A percentile compares a stretch with the other conserved stretches of the same genome.
These are phyloP conservation scores for Cladosporium sp. DNA, from an alignment of 2,329 filamentous ascomycete genomes.

Conservation along the genomic window DNA sequence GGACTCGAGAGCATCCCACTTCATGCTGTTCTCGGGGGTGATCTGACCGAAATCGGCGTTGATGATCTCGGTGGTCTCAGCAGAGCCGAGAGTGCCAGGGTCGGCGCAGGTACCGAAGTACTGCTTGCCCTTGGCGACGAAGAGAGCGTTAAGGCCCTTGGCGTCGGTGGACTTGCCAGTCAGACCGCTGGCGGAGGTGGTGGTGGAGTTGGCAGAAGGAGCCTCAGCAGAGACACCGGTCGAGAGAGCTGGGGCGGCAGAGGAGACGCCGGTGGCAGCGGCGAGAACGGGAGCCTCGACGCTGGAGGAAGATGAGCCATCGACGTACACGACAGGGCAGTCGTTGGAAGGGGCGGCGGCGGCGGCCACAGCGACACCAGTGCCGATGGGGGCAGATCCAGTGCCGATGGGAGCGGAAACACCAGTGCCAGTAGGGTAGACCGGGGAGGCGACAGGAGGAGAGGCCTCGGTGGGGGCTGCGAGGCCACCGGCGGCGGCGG, in stretches of 20 bases:
- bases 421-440: background rate
- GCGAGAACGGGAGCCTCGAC: background rate
- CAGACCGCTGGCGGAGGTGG: background rate
- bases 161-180: conserved; percentile 16
- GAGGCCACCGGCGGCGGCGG: background rate
- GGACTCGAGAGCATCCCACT: conserved; percentile 63
- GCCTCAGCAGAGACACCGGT: background rate
- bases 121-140: conserved; percentile 64
- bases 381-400: background rate
- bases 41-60: conserved; percentile 63
- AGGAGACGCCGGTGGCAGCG: background rate
- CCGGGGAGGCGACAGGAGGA: background rate
- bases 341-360: background rate
- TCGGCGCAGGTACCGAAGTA: conserved; percentile 62
- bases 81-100: conserved; percentile 51
- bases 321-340: background rate
- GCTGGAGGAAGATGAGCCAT: background rate
- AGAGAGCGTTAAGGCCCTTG: conserved; percentile 54
- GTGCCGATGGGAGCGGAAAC: background rate
- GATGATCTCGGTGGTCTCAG: conserved; percentile 57
- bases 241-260: background rate
- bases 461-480: background rate
- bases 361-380: background rate
- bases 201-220: background rate
- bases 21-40: conserved; percentile 68